A percentile compares a stretch with the other conserved stretches of the same genome.
Evolutionary conservation across 202 grass and related monocot genomes (phyloP).

Genomic region (Zoysia matrella): DNA sequence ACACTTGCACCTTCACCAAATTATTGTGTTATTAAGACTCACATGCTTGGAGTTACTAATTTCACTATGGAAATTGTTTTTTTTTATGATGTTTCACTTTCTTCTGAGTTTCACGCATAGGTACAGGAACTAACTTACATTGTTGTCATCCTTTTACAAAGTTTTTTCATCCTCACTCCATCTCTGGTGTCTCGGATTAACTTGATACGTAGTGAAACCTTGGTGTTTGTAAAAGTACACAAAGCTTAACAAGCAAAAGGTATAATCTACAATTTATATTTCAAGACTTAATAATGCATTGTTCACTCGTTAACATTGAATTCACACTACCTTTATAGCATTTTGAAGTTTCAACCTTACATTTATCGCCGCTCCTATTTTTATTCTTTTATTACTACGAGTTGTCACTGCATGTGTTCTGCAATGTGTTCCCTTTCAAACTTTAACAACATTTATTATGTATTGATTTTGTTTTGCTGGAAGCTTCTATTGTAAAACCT

Average conservation of each 20-base stretch:
- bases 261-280: slow-evolving; percentile 15
- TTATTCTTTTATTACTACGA: background rate
- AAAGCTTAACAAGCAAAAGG: slow-evolving; percentile 17
- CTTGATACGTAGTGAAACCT: background rate
- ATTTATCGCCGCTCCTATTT: slow-evolving; percentile 3
- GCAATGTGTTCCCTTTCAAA: background rate
- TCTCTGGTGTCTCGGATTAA: background rate
- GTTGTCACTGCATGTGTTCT: background rate
- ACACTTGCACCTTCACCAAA: background rate
- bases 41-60: no score
- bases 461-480: background rate
- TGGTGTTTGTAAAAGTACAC: background rate
- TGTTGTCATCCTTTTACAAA: no score
- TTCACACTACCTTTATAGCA: slow-evolving; percentile 13
- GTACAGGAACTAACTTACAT: no score
- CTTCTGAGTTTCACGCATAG: no score
- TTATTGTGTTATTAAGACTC: no score
- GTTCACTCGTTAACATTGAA: background rate
- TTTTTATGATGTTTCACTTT: no score
- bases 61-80: no score
- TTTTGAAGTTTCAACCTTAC: slow-evolving; percentile 20
- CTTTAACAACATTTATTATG: background rate
- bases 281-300: background rate
- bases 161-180: no score
- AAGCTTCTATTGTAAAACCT: slow-evolving; percentile 14